Conservation (phyloP, 257 asterid species). For the Striga asiatica region DNA sequence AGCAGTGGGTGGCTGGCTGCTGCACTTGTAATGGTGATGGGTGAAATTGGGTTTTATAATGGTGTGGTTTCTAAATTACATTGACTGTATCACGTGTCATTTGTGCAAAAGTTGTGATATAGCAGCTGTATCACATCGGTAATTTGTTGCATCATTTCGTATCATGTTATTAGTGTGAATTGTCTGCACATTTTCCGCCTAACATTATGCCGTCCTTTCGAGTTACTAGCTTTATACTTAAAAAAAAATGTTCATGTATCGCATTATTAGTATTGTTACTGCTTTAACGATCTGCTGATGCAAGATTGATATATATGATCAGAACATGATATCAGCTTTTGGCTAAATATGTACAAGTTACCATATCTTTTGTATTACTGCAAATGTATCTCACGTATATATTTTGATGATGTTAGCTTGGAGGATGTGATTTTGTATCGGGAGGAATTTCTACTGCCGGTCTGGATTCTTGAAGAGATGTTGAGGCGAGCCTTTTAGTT, state of each 20-base stretch:
- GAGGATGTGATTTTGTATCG: slow-evolving; percentile 18
- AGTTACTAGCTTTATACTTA: too few relatives aligned
- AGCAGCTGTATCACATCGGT: too few relatives aligned
- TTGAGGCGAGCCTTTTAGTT: slow-evolving; percentile 23
- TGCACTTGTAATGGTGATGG: too few relatives aligned
- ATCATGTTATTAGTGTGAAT: too few relatives aligned
- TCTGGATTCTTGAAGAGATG: slow-evolving; percentile 16
- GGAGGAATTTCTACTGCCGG: slow-evolving; percentile 32
- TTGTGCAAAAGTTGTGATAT: too few relatives aligned
- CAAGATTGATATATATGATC: neutral
- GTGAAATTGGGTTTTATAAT: too few relatives aligned
- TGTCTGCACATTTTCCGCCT: too few relatives aligned
- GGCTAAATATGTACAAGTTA: neutral
- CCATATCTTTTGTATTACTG: neutral
- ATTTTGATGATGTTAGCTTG: slow-evolving; percentile 33
- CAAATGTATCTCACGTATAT: slow-evolving; percentile 15
- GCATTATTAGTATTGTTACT: neutral
- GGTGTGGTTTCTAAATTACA: too few relatives aligned
- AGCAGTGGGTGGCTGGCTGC: too few relatives aligned
- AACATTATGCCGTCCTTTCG: too few relatives aligned
- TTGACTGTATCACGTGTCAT: too few relatives aligned
- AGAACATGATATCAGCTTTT: neutral
- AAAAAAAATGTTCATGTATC: neutral
- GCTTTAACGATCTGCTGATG: neutral
- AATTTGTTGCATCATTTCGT: too few relatives aligned